Percentiles rank a stretch among this genome's conserved stretches.
Conservation (phyloP, 495 filamentous ascomycete species). For the Annulohypoxylon stygium region DNA sequence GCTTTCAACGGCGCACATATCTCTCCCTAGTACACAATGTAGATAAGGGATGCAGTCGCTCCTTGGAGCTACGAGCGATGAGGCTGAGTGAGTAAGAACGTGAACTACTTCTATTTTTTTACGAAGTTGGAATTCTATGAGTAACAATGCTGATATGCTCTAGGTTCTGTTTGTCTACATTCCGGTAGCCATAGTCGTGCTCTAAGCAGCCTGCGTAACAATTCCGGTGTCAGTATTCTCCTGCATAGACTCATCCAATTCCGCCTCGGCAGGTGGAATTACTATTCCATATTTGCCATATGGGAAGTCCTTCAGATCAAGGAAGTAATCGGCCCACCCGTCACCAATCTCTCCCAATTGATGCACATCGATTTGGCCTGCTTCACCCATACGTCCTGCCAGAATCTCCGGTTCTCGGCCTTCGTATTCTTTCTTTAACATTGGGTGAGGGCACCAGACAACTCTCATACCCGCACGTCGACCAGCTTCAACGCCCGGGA, state of each 20-base stretch:
- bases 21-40: not conserved
- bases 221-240: conserved; percentile 40
- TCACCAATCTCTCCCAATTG: conserved; percentile 73
- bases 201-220: conserved; percentile 36
- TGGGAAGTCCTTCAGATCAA: conserved; percentile 76
- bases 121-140: not conserved
- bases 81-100: not conserved
- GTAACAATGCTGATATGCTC: not conserved
- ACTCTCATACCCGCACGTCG: conserved; percentile 95
- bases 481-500: conserved; percentile 92
- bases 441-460: conserved; percentile 90
- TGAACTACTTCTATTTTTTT: not conserved
- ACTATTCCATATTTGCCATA: conserved; percentile 78
- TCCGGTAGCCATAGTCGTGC: conserved; percentile 3
- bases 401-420: conserved; percentile 86
- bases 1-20: not conserved
- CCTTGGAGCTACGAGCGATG: not conserved
- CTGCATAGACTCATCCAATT: conserved; percentile 55
- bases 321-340: conserved; percentile 76
- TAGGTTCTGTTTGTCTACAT: not conserved
- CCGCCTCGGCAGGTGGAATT: conserved; percentile 55
- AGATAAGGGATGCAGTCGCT: not conserved
- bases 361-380: conserved; percentile 63
- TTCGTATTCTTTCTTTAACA: conserved; percentile 77
- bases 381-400: conserved; percentile 81